Conservation (phyloP, 805 yeast species). For the Scheffersomyces amazonensis region DNA sequence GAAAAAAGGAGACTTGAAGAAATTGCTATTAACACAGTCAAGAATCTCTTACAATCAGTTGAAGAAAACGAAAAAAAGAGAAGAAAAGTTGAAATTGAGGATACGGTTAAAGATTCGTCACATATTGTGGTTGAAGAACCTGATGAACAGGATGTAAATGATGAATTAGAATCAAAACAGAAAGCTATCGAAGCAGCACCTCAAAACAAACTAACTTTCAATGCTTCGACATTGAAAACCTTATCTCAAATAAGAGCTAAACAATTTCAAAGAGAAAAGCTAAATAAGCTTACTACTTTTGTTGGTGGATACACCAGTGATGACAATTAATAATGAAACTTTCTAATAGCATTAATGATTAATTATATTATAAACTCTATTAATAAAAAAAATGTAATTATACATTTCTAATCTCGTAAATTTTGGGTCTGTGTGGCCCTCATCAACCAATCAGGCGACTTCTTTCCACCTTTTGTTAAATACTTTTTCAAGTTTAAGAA, state of each 20-base stretch:
- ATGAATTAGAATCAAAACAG: conserved; percentile 5
- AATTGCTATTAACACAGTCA: conserved; percentile 53
- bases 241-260: conserved; percentile 1
- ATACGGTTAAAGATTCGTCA: no score
- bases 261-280: conserved; percentile 1
- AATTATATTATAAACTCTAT: background rate
- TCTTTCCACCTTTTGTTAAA: conserved; percentile 33
- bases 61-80: conserved; percentile 18
- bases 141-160: conserved; percentile 15
- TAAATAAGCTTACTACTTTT: background rate
- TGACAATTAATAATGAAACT: conserved; percentile 5
- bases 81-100: conserved; percentile 5
- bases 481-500: conserved; percentile 51
- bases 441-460: conserved; percentile 16
- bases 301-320: conserved; percentile 7
- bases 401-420: conserved; percentile 11
- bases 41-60: conserved; percentile 32
- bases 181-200: background rate
- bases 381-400: background rate
- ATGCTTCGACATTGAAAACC: background rate
- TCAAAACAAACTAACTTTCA: background rate
- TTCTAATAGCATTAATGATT: background rate
- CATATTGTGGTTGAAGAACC: conserved; percentile 2
- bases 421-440: conserved; percentile 9
- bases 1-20: conserved; percentile 50